Conservation (phyloP, 768 basidiomycete species). For the Phaeolepiota aurea region DNA sequence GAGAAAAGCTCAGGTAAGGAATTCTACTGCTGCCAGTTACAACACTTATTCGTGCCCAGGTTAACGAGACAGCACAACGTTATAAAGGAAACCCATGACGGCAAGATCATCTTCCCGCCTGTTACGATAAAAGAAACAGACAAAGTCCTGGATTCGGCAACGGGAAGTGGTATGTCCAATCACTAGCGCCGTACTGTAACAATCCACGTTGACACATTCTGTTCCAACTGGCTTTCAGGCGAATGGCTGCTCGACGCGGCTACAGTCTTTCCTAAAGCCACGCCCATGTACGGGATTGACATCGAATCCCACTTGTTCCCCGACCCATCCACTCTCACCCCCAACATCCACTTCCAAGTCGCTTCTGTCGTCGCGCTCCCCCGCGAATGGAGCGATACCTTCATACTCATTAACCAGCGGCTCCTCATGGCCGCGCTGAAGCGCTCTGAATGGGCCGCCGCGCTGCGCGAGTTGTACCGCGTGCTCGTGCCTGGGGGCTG, state of each 20-base stretch:
- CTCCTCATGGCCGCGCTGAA: background rate
- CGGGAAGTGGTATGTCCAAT: slow-evolving; percentile 9
- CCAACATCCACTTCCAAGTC: background rate
- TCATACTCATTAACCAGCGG: slow-evolving; percentile 1
- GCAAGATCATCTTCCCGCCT: slow-evolving; percentile 9
- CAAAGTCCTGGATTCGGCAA: slow-evolving; percentile 11
- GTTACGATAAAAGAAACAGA: slow-evolving; percentile 9
- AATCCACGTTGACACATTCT: too few relatives aligned
- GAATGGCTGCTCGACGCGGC: slow-evolving; percentile 13
- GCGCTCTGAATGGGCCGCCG: background rate
- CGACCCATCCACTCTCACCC: background rate
- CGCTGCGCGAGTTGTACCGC: slow-evolving; percentile 1
- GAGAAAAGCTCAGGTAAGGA: background rate
- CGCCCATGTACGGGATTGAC: slow-evolving; percentile 11
- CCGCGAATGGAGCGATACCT: background rate
- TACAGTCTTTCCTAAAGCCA: slow-evolving; percentile 5
- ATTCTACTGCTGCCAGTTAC: too few relatives aligned
- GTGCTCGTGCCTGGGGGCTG: slow-evolving; percentile 3
- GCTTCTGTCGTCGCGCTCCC: background rate
- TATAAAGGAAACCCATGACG: slow-evolving; percentile 6
- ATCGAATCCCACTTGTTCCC: slow-evolving; percentile 14
- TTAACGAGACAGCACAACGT: slow-evolving; percentile 7
- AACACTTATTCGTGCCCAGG: too few relatives aligned
- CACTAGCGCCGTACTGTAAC: background rate
- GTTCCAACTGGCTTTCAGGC: slow-evolving; percentile 6